Percentiles rank a stretch among this genome's conserved stretches.
Conservation (phyloP, 2,329 filamentous ascomycete genomes). For the Paracorniculantispora psalliotae region DNA sequence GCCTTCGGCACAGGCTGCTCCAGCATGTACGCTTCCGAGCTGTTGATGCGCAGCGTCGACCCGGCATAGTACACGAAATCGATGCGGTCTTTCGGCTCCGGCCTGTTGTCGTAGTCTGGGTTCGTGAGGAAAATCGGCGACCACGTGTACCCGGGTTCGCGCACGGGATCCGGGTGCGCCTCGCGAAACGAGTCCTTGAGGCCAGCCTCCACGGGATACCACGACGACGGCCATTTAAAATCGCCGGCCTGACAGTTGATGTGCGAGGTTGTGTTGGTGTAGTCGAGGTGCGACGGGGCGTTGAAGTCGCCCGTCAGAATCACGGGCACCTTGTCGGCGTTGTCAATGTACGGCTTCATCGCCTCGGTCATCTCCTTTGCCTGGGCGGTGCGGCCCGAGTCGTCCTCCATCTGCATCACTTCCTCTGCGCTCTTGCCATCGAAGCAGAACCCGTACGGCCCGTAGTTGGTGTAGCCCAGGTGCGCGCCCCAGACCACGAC, state of each 20-base stretch:
- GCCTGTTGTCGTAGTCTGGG: constrained; percentile 16
- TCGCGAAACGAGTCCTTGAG: constrained; percentile 36
- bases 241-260: constrained; percentile 31
- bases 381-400: constrained; percentile 33
- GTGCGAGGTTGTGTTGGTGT: constrained; percentile 25
- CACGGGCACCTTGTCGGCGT: constrained; percentile 29
- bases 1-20: too few species aligned
- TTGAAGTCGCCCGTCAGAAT: constrained; percentile 39
- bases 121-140: constrained; percentile 34
- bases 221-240: constrained; percentile 35
- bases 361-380: constrained; percentile 28
- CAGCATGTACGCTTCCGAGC: constrained; percentile 27
- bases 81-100: constrained; percentile 38
- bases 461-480: constrained; percentile 33
- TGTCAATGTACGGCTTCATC: constrained; percentile 27
- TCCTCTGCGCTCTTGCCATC: constrained; percentile 26
- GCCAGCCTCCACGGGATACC: constrained; percentile 27
- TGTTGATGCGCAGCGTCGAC: constrained; percentile 17
- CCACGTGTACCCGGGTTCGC: constrained; percentile 34
- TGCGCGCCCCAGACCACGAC: constrained; percentile 34
- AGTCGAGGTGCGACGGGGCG: constrained; percentile 40
- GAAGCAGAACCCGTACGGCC: constrained; percentile 39
- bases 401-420: constrained; percentile 29
- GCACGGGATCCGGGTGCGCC: constrained; percentile 30
- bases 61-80: constrained; percentile 40